These are phyloP conservation scores for Alloteropsis angusta DNA, from an alignment of 202 grass and related monocot species.

Conservation along the genomic window DNA sequence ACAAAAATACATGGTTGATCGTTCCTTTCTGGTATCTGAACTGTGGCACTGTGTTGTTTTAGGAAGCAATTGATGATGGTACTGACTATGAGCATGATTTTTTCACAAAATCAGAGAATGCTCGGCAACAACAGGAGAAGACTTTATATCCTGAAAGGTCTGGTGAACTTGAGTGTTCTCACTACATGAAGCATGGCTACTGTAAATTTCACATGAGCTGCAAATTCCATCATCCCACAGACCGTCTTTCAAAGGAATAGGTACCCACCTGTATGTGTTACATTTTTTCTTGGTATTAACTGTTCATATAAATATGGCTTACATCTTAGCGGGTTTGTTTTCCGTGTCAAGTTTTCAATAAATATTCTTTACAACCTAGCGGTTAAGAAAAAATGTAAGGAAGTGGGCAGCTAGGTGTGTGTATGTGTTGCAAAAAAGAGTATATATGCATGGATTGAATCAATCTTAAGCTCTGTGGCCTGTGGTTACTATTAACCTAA, in stretches of 20 bases:
- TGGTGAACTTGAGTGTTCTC: constrained; percentile 30
- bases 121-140: constrained; percentile 11
- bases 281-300: neutral
- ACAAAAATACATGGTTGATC: neutral
- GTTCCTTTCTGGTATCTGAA: constrained; percentile 3
- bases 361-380: neutral
- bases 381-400: neutral
- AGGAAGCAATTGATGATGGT: constrained; percentile 12
- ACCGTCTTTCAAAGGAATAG: constrained; percentile 12
- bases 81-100: constrained; percentile 2
- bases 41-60: constrained; percentile 8
- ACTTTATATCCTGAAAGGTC: constrained; percentile 37
- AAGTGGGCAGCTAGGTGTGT: neutral
- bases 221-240: constrained; percentile 53
- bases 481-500: neutral
- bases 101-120: neutral
- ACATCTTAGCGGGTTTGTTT: neutral
- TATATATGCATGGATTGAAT: neutral
- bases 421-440: neutral
- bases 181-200: constrained; percentile 50
- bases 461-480: neutral
- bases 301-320: neutral
- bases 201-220: constrained; percentile 46
- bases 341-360: neutral
- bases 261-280: neutral